Evolutionary conservation across 768 basidiomycete genomes (phyloP).

Genomic region (Postia placenta): DNA sequence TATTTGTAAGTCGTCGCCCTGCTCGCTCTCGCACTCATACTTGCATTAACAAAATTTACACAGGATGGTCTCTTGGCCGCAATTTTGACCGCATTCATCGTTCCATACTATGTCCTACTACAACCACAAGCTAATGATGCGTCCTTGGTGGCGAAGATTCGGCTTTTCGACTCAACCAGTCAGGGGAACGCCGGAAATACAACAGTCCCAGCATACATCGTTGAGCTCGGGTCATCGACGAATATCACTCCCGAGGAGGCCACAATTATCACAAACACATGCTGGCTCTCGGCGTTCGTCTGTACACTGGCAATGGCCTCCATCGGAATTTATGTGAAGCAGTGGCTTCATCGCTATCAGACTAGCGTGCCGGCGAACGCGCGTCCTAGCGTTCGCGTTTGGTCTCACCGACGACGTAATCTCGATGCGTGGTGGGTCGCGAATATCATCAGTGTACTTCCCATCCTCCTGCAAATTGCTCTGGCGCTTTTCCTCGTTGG

Average conservation of each 20-base stretch:
- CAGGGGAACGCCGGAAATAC: not conserved
- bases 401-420: conserved; percentile 17
- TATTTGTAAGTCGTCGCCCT: conserved; percentile 12
- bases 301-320: conserved; percentile 19
- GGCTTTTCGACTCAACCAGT: not conserved
- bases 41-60: not conserved
- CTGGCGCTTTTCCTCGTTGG: conserved; percentile 16
- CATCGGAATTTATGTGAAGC: conserved; percentile 19
- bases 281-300: conserved; percentile 20
- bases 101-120: conserved; percentile 12
- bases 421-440: conserved; percentile 15
- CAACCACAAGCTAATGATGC: conserved; percentile 7
- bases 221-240: not conserved
- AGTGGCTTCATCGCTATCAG: conserved; percentile 14
- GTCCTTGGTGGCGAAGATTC: conserved; percentile 3
- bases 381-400: conserved; percentile 11
- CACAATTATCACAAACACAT: conserved; percentile 12
- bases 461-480: conserved; percentile 13
- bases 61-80: conserved; percentile 21
- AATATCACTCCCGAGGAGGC: not conserved
- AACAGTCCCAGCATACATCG: no score
- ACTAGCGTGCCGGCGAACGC: conserved; percentile 1
- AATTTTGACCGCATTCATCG: conserved; percentile 17
- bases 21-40: not conserved
- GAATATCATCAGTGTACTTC: conserved; percentile 8